Base-by-base conservation (phyloP, 768 basidiomycete genomes). In the Termitomyces sp. region DNA sequence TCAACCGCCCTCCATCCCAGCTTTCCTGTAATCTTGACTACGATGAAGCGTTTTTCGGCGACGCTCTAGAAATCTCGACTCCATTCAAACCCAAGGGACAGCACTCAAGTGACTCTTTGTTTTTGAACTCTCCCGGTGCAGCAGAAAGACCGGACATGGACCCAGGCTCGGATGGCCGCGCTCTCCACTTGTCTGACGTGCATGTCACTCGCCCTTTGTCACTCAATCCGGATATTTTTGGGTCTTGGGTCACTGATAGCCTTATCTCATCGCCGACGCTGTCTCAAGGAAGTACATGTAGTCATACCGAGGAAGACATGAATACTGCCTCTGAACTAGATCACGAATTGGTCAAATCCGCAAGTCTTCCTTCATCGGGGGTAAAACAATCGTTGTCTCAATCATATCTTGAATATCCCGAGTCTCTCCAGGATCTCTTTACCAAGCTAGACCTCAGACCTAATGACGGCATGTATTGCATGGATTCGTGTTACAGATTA, bases 1-100 rank as follows among this genome's bases (percentile, higher is more conserved):
- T 79, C 60, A 74, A 79, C 36, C 63, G 77, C 16, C 74, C 76
- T 23, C 77, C 76, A 7, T 79, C 77, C 4, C 76, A 76, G 59
- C 67, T 76, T 46, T 61, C 68, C 12, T 68, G 63, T 59, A 64
- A 55, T 26, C 32, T 60, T 46, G 61, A 62, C 7, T 65, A 68
- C 33, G 68, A 67, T 33, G 65, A 62, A 23, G 61, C 60, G 23
- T 61, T 64, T 23, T 68, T 64, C 50, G 58, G 57, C 23, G 72
- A 71, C 58, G 65, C 63, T 9, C 59, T 65, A 60, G 62, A 65
- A 5, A 52, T 66, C 20, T 75, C 74, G 4, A 74, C 74, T 9
- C 74, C 74, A 28, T 64, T 66, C n/a, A 62, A 61, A 14, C 43
- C 35, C 7, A 61, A 57, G n/a, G 40, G 53, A 3, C 60, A 65